Evolutionary conservation across 2,329 filamentous ascomycete genomes (phyloP).

Genomic region (Colletotrichum sp.): DNA sequence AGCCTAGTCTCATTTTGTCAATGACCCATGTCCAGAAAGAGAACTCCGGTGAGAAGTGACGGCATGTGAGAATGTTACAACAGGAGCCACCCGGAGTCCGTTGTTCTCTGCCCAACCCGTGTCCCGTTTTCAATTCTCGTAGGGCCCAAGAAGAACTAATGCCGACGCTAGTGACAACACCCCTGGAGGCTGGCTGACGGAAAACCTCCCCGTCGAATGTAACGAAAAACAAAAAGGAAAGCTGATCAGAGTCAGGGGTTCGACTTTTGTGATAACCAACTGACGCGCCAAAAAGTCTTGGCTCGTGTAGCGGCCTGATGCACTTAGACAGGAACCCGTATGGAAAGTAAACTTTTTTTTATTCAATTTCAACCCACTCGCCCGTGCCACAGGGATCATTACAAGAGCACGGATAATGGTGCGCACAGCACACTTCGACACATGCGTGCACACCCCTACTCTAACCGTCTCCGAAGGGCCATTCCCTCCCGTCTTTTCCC

Average conservation of each 20-base stretch:
- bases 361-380: not conserved
- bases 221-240: not conserved
- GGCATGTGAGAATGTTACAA: not conserved
- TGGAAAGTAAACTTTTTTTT: not conserved
- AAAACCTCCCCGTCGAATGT: not conserved
- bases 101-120: not conserved
- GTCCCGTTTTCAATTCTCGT: not conserved
- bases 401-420: conserved; percentile 5
- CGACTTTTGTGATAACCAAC: not conserved
- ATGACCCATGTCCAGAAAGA: not conserved
- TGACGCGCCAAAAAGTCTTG: not conserved
- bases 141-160: not conserved
- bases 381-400: not conserved
- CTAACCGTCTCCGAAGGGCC: not conserved
- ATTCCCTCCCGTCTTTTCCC: not conserved
- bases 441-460: not conserved
- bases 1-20: not conserved
- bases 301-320: not conserved
- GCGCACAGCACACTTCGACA: not conserved
- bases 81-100: not conserved
- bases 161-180: conserved; percentile 2
- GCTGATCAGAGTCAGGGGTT: not conserved
- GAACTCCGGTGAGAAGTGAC: not conserved
- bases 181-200: not conserved
- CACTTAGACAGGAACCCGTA: not conserved